phyloP scores from a whole-genome alignment of 2,329 filamentous ascomycete genomes.

The Exophiala oligosperma region DNA sequence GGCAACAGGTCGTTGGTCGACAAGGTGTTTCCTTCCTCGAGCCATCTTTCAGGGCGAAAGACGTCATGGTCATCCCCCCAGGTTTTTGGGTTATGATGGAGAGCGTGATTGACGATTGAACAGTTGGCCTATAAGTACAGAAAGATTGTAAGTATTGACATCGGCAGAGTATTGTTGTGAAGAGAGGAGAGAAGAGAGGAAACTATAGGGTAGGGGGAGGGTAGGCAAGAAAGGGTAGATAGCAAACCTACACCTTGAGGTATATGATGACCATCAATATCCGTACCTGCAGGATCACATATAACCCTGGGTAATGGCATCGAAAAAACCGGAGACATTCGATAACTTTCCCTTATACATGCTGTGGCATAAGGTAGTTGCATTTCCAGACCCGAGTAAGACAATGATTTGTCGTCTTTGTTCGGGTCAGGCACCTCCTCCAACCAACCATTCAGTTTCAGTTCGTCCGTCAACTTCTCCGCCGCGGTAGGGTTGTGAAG shows the following conservation, averaged over 20 bases:
- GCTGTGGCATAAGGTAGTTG: slow-evolving; percentile 17
- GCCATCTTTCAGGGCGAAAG: slow-evolving; percentile 53
- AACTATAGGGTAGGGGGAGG: too few relatives aligned
- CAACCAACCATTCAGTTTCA: slow-evolving; percentile 2
- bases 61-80: slow-evolving; percentile 13
- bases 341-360: slow-evolving; percentile 11
- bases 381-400: slow-evolving; percentile 15
- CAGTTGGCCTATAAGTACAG: slow-evolving; percentile 4
- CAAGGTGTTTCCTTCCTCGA: slow-evolving; percentile 40
- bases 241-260: slow-evolving; percentile 10
- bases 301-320: slow-evolving; percentile 11
- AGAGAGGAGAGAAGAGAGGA: too few relatives aligned
- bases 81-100: slow-evolving; percentile 13
- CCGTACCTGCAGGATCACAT: not conserved
- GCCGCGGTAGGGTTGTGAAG: slow-evolving; percentile 28
- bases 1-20: slow-evolving; percentile 44
- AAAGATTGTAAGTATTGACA: too few relatives aligned
- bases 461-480: slow-evolving; percentile 11
- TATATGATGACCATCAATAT: slow-evolving; percentile 10
- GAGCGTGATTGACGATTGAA: slow-evolving; percentile 9
- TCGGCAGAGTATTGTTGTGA: too few relatives aligned
- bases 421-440: not conserved
- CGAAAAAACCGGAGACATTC: slow-evolving; percentile 11
- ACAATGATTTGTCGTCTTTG: not conserved
- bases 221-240: not conserved